phyloP scores from a whole-genome alignment of 2,329 filamentous ascomycete species.

The Colletotrichum agaves region DNA sequence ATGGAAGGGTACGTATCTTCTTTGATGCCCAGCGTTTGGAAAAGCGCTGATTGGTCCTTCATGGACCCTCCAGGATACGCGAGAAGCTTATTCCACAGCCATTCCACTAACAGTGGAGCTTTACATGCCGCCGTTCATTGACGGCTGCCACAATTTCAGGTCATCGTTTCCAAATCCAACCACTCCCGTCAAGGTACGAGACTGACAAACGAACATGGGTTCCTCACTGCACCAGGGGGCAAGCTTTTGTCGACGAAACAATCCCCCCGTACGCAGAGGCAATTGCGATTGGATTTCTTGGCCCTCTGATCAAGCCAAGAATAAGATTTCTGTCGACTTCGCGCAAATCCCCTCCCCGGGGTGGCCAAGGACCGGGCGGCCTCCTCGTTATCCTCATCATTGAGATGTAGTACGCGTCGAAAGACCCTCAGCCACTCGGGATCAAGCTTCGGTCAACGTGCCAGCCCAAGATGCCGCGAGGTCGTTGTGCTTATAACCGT shows the following conservation, averaged over 20 bases:
- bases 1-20: neutral
- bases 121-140: neutral
- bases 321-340: neutral
- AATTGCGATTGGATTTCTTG: too few relatives aligned
- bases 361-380: neutral
- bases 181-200: too few relatives aligned
- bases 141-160: too few relatives aligned
- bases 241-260: too few relatives aligned
- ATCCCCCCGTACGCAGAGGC: too few relatives aligned
- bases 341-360: neutral
- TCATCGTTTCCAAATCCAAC: too few relatives aligned
- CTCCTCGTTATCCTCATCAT: neutral
- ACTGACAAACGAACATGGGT: too few relatives aligned
- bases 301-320: neutral
- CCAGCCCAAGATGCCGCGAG: too few relatives aligned
- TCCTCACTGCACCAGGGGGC: too few relatives aligned
- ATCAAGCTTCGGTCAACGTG: too few relatives aligned
- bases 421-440: neutral
- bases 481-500: too few relatives aligned
- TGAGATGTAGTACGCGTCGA: neutral
- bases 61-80: neutral
- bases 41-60: neutral
- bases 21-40: neutral
- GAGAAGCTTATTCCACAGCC: slow-evolving; percentile 8
- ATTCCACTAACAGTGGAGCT: neutral